These are phyloP conservation scores for Fraxinus velutina DNA, from an alignment of 305 asterid species.

Conservation along the genomic window DNA sequence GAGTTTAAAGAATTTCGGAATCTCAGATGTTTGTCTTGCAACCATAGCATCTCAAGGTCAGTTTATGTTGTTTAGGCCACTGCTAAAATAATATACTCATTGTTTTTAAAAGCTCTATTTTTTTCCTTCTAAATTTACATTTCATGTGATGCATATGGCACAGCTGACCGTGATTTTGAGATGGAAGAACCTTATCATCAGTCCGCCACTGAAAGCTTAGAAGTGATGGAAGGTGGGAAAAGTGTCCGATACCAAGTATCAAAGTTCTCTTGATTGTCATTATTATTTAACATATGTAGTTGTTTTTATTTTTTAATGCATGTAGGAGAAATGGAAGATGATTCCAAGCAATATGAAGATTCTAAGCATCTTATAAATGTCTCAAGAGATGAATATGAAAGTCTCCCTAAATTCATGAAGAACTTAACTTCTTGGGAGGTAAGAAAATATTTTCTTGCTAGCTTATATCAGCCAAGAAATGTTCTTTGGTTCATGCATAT, in stretches of 20 bases:
- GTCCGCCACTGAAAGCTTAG: constrained; percentile 19
- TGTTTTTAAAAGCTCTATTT: constrained; percentile 6
- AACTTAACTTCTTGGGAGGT: constrained; percentile 86
- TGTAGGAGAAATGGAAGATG: constrained; percentile 36
- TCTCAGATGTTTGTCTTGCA: constrained; percentile 80
- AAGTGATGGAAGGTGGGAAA: constrained; percentile 35
- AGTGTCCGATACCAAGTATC: neutral
- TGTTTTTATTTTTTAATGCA: constrained; percentile 19
- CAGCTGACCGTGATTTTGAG: constrained; percentile 37
- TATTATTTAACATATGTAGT: neutral
- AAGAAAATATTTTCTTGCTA: constrained; percentile 15
- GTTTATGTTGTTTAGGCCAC: constrained; percentile 7
- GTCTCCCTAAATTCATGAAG: constrained; percentile 71
- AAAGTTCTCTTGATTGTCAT: neutral
- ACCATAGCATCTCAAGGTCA: constrained; percentile 82
- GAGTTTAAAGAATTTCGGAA: constrained; percentile 75
- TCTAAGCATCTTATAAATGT: constrained; percentile 39
- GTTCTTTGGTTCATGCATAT: neutral
- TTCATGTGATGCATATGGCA: constrained; percentile 27
- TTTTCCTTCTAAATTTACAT: neutral
- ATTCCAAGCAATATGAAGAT: constrained; percentile 31
- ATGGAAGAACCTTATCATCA: constrained; percentile 36
- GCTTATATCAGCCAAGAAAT: neutral
- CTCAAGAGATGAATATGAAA: constrained; percentile 64
- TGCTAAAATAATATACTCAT: neutral